A percentile compares a stretch with the other conserved stretches of the same genome.
Evolutionary conservation across 805 yeast genomes (phyloP).

Genomic region (Vanderwaltozyma verrucispora): DNA sequence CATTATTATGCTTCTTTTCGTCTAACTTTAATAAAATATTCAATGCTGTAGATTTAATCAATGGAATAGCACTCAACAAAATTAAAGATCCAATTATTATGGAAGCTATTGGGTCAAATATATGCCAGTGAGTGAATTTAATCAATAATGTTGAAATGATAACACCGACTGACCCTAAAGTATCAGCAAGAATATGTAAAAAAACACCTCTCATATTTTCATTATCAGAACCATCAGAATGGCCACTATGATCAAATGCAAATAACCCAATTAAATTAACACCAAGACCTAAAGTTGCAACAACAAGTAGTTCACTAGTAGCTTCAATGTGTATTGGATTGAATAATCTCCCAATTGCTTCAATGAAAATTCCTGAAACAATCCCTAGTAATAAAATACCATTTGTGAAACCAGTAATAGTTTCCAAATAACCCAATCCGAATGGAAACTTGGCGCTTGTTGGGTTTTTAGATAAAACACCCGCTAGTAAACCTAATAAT

Average conservation of each 20-base stretch:
- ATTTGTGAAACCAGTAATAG: conserved; percentile 90
- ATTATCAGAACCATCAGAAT: conserved; percentile 31
- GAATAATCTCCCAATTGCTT: conserved; percentile 71
- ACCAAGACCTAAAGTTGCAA: conserved; percentile 70
- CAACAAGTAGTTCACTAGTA: conserved; percentile 77
- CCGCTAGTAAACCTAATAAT: conserved; percentile 82
- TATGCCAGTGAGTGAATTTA: conserved; percentile 50
- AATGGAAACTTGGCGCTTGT: conserved; percentile 71
- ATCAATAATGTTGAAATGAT: conserved; percentile 81
- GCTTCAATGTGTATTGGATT: conserved; percentile 69
- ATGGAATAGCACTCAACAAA: conserved; percentile 71
- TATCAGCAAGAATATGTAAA: conserved; percentile 88
- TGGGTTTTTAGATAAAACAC: conserved; percentile 49
- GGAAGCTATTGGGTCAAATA: conserved; percentile 91
- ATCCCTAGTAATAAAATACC: conserved; percentile 84
- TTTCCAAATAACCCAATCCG: conserved; percentile 77
- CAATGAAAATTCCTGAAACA: conserved; percentile 77
- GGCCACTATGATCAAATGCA: conserved; percentile 85
- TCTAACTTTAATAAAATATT: conserved; percentile 56
- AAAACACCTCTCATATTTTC: conserved; percentile 91
- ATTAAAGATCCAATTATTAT: conserved; percentile 75
- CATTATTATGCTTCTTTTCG: conserved; percentile 45
- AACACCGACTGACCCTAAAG: conserved; percentile 94
- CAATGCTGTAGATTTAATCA: conserved; percentile 70
- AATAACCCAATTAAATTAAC: conserved; percentile 90